Base-by-base conservation (phyloP, 2,329 filamentous ascomycete species). In the Parastagonospora avenae region DNA sequence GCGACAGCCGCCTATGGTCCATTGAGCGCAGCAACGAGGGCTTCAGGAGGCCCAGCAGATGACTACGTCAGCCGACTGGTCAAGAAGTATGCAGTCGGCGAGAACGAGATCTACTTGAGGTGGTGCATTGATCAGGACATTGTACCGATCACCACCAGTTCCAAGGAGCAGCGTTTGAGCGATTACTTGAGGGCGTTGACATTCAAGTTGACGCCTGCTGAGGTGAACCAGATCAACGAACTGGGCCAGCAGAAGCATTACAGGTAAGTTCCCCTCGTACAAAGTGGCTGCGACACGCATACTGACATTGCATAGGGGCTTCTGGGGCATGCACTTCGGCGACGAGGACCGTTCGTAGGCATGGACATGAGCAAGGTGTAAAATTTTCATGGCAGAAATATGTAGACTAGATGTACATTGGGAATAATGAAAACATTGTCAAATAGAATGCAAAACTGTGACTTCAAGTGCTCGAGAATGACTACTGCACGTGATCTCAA, bases 121-220 rank as follows among this genome's bases (percentile, higher is more conserved):
- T 88, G 84, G 83, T 81, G 79, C 42, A 78, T 87, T 43, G 84
- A 87, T 57, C 82, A 84, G 60, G 83, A 83, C 19, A 69, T 82
- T 49, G 77, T 86, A 12, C 72, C 81, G 0, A 79, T 88, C 50
- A 86, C 84, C 5, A 87, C 85, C 2, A 84, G 80, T 50, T 73
- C 77, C 42, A 87, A 86, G 59, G 84, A 86, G 69, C 77, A 82
- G 55, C 75, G 84, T 12, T 57, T 87, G 64, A 81, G 75, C 49
- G 81, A 85, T 61, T 86, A 86, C 59, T 62, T 86, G 54, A 73
- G 81, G 16, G 75, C 74, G 1, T 73, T 82, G 57, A 81, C 79
- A 1, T 87, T 87, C 70, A 81, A 81, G 56, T 64, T 87, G 55
- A 86, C 81, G 5, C 82, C 83, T 0, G 75, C 75, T 38, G 85